Evolutionary conservation across 345 rosid species (phyloP).

Genomic region (Sonneratia caseolaris): DNA sequence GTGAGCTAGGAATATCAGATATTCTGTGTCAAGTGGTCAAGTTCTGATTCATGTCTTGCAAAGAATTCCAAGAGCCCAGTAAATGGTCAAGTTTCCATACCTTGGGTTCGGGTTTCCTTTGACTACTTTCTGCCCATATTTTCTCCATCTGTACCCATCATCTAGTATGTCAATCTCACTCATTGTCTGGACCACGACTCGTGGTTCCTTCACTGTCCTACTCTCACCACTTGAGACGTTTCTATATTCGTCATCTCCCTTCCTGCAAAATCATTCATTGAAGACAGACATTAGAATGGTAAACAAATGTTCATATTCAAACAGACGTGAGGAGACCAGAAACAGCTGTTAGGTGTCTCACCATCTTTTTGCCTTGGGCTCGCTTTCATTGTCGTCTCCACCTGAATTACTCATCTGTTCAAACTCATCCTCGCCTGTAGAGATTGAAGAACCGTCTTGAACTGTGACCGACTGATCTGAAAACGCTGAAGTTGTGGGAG

Average conservation of each 20-base stretch:
- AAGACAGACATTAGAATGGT: background rate
- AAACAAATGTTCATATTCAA: background rate
- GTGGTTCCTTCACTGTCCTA: constrained; percentile 80
- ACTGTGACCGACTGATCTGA: constrained; percentile 26
- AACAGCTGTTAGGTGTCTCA: constrained; percentile 11
- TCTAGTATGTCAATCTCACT: constrained; percentile 96
- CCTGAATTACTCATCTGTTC: constrained; percentile 49
- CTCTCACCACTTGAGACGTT: constrained; percentile 46
- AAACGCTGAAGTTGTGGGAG: constrained; percentile 29
- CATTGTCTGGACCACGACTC: constrained; percentile 87
- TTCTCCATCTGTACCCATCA: constrained; percentile 97
- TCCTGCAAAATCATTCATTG: constrained; percentile 32
- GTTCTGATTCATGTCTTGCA: background rate
- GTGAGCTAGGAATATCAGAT: background rate
- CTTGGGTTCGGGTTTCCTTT: constrained; percentile 98
- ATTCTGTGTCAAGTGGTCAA: background rate
- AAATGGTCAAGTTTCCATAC: constrained; percentile 15
- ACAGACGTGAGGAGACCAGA: too few relatives aligned
- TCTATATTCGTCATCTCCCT: constrained; percentile 54
- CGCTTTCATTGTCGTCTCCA: constrained; percentile 57
- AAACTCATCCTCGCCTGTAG: constrained; percentile 63
- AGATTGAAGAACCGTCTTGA: constrained; percentile 60
- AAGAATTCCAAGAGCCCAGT: background rate
- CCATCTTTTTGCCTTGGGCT: constrained; percentile 76
- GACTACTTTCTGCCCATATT: constrained; percentile 95